Evolutionary conservation across 345 rosid genomes (phyloP), one percentile per base, ranked within the genome.

Genomic region (Boechera divaricarpa): DNA sequence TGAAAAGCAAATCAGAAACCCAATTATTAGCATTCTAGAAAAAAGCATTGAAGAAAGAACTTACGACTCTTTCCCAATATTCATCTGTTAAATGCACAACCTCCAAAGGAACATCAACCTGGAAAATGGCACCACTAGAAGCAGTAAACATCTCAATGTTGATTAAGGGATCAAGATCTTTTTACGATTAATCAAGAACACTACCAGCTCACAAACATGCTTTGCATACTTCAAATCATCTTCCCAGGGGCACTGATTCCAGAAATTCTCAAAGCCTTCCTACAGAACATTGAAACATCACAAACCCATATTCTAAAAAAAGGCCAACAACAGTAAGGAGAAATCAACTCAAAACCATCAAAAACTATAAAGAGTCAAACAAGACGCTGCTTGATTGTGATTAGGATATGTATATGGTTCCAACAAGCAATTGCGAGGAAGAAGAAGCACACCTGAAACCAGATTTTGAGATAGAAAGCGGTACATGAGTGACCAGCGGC

Each of bases 211-310:
- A 64, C 97, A 94, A 38, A 92, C 95, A 77, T 88, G 86, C 67
- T 87, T 89, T 10, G 94, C 97, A 73, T 87, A 88, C 74, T 83
- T 88, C 85, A 92, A 78, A 79, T 94, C 98, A 10, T 92, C 98
- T 70, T 94, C 93, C 97, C 97, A 94, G 0, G 97, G 98, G 73
- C 97, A 92, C 65, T 88, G 91, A 13, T 92, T 84, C 98, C 97
- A 94, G 80, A 88, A 92, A 82, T 92, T 94, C 81, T 90, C 88
- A 80, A 89, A 94, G 59, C 89, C 93, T 86, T 94, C 98, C 98
- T 94, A 85, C 82, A 88, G 6, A 82, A 82, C 59, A 55, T 45
- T 15, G 32, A 70, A 61, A 56, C 63, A 82, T 82, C 73, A 85
- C 70, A 67, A 36, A 72, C 36, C 42, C 26, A 41, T n/a, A 35